Base-by-base conservation (phyloP, 805 yeast genomes). In the Cyberlindnera americana region DNA sequence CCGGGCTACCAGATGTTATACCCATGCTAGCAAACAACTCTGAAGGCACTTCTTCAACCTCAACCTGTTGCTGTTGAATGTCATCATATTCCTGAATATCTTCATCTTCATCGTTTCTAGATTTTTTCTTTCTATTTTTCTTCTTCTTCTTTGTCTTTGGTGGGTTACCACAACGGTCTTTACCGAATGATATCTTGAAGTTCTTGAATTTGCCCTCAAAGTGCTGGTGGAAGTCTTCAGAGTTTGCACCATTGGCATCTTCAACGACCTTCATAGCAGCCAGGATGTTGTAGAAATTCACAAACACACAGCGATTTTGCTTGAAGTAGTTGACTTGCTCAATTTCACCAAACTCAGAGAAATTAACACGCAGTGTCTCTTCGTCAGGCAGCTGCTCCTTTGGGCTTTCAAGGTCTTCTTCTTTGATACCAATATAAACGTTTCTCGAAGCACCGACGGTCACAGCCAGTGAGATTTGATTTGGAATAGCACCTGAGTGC, bases 101-200 rank as follows among this genome's bases (percentile, higher is more conserved):
- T 19, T 28, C 11, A 21, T n/a, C 12, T 3, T 9, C 14, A 29
- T n/a, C 35, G n/a, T 31, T 34, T 34, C 25, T 36, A 7, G 19
- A 29, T 8, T 30, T 37, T 25, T 16, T 33, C 17, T 21, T 39
- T 30, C 59, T 40, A 44, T 52, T 47, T 36, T 40, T 56, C 53
- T 47, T 64, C 56, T 56, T 67, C 54, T 52, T 64, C 55, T 52
- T 70, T 40, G 57, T 53, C 63, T 75, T 83, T 43, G 78, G 82
- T 23, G 75, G 86, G 53, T 83, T 83, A 3, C 83, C 95, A 65
- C 95, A 84, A 55, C 95, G 70, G 61, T 84, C 95, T 52, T 81
- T 81, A 33, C 88, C 95, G 60, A 72, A 84, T 35, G 77, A 74
- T 32, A 84, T 77, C 44, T 78, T 77, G 50, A 78, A 75, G 5